A percentile compares a stretch with the other conserved stretches of the same genome.
Evolutionary conservation across 768 basidiomycete genomes (phyloP).

Genomic region (Cytidiella melzeri): DNA sequence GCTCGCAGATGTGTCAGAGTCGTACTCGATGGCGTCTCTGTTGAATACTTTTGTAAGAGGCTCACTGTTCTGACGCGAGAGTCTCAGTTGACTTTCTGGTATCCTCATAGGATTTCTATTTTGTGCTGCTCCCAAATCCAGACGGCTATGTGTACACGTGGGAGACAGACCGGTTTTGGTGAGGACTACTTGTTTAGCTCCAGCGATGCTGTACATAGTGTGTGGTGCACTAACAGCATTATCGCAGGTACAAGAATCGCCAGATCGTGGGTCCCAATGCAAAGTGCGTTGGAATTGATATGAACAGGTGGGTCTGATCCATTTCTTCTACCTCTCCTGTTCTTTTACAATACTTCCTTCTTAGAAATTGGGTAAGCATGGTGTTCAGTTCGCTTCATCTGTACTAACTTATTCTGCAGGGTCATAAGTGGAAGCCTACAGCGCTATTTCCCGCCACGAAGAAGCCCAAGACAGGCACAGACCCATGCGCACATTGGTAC

Average conservation of each 20-base stretch:
- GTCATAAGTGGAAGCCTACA: slow-evolving; percentile 59
- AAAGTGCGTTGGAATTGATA: slow-evolving; percentile 66
- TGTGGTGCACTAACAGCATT: not conserved
- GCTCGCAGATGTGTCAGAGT: slow-evolving; percentile 41
- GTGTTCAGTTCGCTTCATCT: not conserved
- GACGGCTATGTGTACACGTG: slow-evolving; percentile 76
- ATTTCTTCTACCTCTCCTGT: not conserved
- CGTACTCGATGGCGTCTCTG: slow-evolving; percentile 40
- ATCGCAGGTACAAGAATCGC: slow-evolving; percentile 64
- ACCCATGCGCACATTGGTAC: slow-evolving; percentile 72
- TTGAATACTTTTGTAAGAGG: slow-evolving; percentile 47
- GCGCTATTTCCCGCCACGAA: slow-evolving; percentile 17
- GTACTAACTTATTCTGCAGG: slow-evolving; percentile 32
- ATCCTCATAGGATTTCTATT: slow-evolving; percentile 48
- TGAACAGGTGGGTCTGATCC: slow-evolving; percentile 50
- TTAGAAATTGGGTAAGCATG: slow-evolving; percentile 55
- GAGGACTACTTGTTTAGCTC: slow-evolving; percentile 10
- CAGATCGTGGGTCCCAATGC: slow-evolving; percentile 42
- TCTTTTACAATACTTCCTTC: too few relatives aligned
- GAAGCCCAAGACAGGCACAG: slow-evolving; percentile 19
- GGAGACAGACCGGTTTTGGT: slow-evolving; percentile 63
- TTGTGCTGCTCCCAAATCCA: slow-evolving; percentile 62
- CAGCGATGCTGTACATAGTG: not conserved
- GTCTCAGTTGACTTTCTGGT: not conserved
- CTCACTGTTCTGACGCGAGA: slow-evolving; percentile 4